These are phyloP conservation scores for Acacia confusa DNA, from an alignment of 306 rosid genomes.

Conservation along the genomic window DNA sequence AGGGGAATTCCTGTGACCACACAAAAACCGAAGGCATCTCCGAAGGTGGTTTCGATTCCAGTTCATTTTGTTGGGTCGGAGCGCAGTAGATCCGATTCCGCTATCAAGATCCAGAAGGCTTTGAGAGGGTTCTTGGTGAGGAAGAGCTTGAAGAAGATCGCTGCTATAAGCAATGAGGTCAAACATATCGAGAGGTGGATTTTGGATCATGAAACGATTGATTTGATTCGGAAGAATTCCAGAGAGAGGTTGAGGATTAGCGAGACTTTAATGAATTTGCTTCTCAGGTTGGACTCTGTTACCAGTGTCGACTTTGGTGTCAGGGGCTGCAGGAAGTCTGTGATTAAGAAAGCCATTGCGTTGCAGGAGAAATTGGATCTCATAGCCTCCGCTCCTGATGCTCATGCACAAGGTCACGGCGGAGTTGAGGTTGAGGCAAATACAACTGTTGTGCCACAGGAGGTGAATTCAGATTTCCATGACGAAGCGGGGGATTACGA, in stretches of 20 bases:
- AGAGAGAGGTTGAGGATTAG: slow-evolving; percentile 57
- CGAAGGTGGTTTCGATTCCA: slow-evolving; percentile 59
- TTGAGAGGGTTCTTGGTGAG: slow-evolving; percentile 64
- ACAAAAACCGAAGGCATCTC: slow-evolving; percentile 27
- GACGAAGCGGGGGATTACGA: background rate
- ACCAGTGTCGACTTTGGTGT: slow-evolving; percentile 52
- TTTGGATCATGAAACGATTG: slow-evolving; percentile 25
- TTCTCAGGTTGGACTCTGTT: slow-evolving; percentile 63
- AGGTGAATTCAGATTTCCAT: background rate
- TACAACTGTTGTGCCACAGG: background rate
- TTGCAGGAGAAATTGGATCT: slow-evolving; percentile 67
- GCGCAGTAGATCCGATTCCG: slow-evolving; percentile 33
- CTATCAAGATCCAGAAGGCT: slow-evolving; percentile 59
- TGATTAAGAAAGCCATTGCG: slow-evolving; percentile 58
- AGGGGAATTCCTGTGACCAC: background rate
- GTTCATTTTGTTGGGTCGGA: slow-evolving; percentile 52
- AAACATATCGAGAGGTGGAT: slow-evolving; percentile 42
- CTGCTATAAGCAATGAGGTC: slow-evolving; percentile 44
- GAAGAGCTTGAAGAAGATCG: slow-evolving; percentile 56
- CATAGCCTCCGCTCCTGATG: background rate
- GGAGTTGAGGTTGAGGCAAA: background rate
- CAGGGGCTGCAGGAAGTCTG: slow-evolving; percentile 56
- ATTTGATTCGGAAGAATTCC: slow-evolving; percentile 37
- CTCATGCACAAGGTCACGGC: background rate
- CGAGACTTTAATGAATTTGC: slow-evolving; percentile 69